A percentile compares a stretch with the other conserved stretches of the same genome.
phyloP scores from a whole-genome alignment of 176 grass and related monocot species.

The Zea luxurians region DNA sequence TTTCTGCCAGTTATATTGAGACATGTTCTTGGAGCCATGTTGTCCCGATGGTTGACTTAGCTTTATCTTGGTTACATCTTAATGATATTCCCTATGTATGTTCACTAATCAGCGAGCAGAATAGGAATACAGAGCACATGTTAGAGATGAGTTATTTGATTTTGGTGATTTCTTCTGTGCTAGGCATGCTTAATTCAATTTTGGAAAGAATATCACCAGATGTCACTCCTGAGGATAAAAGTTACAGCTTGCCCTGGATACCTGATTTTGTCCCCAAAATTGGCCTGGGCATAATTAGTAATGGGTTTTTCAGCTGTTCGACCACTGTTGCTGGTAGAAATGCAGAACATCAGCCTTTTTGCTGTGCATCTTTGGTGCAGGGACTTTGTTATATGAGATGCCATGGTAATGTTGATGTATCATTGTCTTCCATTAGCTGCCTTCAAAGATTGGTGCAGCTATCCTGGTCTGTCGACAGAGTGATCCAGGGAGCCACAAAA shows the following conservation, averaged over 20 bases:
- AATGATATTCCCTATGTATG: slow-evolving; percentile 52
- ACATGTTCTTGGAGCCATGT: slow-evolving; percentile 81
- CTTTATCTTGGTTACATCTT: slow-evolving; percentile 63
- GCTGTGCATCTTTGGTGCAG: slow-evolving; percentile 50
- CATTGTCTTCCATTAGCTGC: slow-evolving; percentile 74
- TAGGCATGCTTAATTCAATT: slow-evolving; percentile 77
- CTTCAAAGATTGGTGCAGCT: slow-evolving; percentile 71
- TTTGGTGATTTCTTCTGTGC: slow-evolving; percentile 80
- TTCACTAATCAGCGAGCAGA: slow-evolving; percentile 40
- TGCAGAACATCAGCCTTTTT: slow-evolving; percentile 33
- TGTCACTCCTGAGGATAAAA: slow-evolving; percentile 34
- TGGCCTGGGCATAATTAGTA: slow-evolving; percentile 63
- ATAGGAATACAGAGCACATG: slow-evolving; percentile 29
- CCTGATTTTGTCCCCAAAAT: slow-evolving; percentile 91
- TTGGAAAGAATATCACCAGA: slow-evolving; percentile 70
- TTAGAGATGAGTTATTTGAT: slow-evolving; percentile 46
- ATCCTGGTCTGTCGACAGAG: slow-evolving; percentile 58
- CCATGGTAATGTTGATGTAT: slow-evolving; percentile 45
- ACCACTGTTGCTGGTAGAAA: slow-evolving; percentile 17
- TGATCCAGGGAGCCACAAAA: slow-evolving; percentile 55
- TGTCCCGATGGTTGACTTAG: slow-evolving; percentile 77
- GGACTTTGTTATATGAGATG: slow-evolving; percentile 60
- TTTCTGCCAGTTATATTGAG: slow-evolving; percentile 41
- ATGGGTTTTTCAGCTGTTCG: slow-evolving; percentile 60
- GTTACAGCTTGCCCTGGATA: slow-evolving; percentile 61